Percentiles rank a stretch among this genome's conserved stretches.
Conservation (phyloP, 495 filamentous ascomycete genomes). For the Friedmanniomyces endolithicus region DNA sequence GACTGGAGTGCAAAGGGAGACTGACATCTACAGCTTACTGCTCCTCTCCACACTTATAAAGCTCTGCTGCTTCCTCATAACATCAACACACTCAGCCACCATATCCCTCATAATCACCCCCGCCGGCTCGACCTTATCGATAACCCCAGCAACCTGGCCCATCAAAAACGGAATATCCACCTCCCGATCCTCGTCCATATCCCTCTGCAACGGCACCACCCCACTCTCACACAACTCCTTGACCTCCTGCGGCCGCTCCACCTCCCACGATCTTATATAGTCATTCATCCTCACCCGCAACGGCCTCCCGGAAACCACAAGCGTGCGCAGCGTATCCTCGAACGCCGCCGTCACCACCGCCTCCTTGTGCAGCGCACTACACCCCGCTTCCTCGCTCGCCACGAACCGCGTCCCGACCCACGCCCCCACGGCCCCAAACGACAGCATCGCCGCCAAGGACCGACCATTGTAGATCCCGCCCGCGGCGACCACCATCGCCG, state of each 20-base stretch:
- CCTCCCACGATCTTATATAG: slow-evolving; percentile 68
- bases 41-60: slow-evolving; percentile 30
- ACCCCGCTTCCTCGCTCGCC: slow-evolving; percentile 62
- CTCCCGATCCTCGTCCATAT: slow-evolving; percentile 60
- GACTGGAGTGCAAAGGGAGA: not conserved
- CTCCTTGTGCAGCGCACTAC: slow-evolving; percentile 64
- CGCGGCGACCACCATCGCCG: slow-evolving; percentile 33
- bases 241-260: slow-evolving; percentile 51
- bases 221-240: slow-evolving; percentile 57
- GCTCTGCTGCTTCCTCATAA: slow-evolving; percentile 45
- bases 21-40: slow-evolving; percentile 9
- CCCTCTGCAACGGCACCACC: slow-evolving; percentile 64
- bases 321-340: slow-evolving; percentile 62
- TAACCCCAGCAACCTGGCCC: slow-evolving; percentile 79
- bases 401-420: slow-evolving; percentile 69
- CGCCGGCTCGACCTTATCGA: slow-evolving; percentile 65
- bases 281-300: slow-evolving; percentile 69
- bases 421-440: slow-evolving; percentile 32
- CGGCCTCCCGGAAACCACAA: slow-evolving; percentile 68
- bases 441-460: slow-evolving; percentile 31
- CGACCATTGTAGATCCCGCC: slow-evolving; percentile 33
- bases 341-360: slow-evolving; percentile 64
- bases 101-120: slow-evolving; percentile 72
- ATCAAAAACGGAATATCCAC: slow-evolving; percentile 77
- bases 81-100: slow-evolving; percentile 63